Evolutionary conservation across 2,329 filamentous ascomycete species (phyloP).

Genomic region (Sporothrix brunneoviolacea): DNA sequence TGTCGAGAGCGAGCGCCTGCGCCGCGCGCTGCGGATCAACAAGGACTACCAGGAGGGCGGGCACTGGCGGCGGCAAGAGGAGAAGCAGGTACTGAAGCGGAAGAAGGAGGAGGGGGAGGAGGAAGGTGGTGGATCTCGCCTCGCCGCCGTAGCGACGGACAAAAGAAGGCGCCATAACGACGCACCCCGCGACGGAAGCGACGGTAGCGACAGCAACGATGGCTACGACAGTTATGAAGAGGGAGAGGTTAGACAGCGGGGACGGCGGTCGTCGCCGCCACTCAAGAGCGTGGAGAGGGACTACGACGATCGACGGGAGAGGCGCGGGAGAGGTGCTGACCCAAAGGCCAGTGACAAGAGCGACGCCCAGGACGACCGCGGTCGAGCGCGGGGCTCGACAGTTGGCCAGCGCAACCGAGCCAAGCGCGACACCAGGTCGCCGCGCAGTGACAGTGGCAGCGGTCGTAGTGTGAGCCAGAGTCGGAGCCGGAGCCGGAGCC

Average conservation of each 20-base stretch:
- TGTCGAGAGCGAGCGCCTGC: constrained; percentile 82
- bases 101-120: constrained; percentile 22
- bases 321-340: not conserved
- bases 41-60: constrained; percentile 79
- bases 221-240: constrained; percentile 7
- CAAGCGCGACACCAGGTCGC: not conserved
- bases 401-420: not conserved
- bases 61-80: constrained; percentile 80
- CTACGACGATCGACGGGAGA: no score
- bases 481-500: constrained; percentile 3
- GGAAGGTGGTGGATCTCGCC: not conserved
- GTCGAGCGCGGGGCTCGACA: not conserved
- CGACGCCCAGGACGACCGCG: not conserved
- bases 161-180: not conserved
- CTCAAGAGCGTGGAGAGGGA: constrained; percentile 7
- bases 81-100: constrained; percentile 42
- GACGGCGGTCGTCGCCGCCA: not conserved
- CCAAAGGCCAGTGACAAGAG: not conserved
- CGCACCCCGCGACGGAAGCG: not conserved
- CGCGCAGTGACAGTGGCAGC: constrained; percentile 3
- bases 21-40: constrained; percentile 80
- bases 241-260: not conserved
- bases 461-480: not conserved
- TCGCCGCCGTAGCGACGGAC: not conserved
- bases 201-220: not conserved